Base-by-base conservation (phyloP, 129 eudicot genomes). In the Chrysanthemum makinoi region DNA sequence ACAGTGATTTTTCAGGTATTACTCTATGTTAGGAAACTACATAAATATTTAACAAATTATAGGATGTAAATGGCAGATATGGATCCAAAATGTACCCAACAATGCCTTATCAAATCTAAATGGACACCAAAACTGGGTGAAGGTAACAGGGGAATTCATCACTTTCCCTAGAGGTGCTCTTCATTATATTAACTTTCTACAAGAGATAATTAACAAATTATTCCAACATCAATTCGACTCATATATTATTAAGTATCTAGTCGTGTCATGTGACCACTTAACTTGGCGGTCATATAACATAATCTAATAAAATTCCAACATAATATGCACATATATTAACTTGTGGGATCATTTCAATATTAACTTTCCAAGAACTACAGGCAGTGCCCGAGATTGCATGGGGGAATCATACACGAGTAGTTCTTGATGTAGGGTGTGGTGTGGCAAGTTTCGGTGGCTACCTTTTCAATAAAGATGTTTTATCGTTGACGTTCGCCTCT, bases 361-460 rank as follows among this genome's bases (percentile, higher is more conserved):
- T 62, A 50, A 35, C 57, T 69, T 61, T 61, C 39, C 44, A 70
- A 54, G 33, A 18, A 53, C 65, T 68, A 62, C 83, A 88, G 96
- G 85, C 83, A 57, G 86, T 77, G 54, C 87, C 88, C 0, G 84
- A 81, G 54, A 91, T 91, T 20, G 80, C 82, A 50, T 91, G 97
- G 96, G 97, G 97, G 46, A 88, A 86, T 80, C 88, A 73, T 66
- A 88, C 90, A 4, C 72, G 97, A 79, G 83, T 83, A 10, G 72
- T 86, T 65, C 69, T 86, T 4, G 96, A 91, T 72, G 80, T 91
- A 9, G 97, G 96, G 14, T 84, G 93, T 22, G 93, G 94, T 67
- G 94, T 86, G 5, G 90, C 96, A 0, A 91, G 88, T 73, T 88
- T 91, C 43, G 96, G 94, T 4, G 96, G 97, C 35, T 88, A 54